A percentile compares a stretch with the other conserved stretches of the same genome.
phyloP scores from a whole-genome alignment of 2,329 filamentous ascomycete species.

The Trichoderma endophyticum region DNA sequence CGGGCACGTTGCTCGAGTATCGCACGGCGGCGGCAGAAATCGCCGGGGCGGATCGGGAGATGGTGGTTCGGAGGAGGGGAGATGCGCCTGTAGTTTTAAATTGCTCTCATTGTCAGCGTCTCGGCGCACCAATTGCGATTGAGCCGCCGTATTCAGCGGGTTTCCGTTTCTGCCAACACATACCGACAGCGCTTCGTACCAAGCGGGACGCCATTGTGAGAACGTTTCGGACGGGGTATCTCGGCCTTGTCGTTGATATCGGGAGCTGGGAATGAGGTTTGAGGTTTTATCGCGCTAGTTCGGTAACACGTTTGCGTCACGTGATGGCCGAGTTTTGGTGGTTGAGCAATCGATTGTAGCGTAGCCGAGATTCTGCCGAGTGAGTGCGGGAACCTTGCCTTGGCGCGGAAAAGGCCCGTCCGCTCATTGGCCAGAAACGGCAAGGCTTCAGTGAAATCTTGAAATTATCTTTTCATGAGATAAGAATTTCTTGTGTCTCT shows the following conservation, averaged over 20 bases:
- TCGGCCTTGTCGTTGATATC: conserved; percentile 42
- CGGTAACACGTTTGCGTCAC: conserved; percentile 38
- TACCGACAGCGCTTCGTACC: conserved; percentile 92
- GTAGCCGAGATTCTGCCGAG: conserved; percentile 27
- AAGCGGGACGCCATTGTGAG: conserved; percentile 95
- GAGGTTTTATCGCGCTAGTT: conserved; percentile 51
- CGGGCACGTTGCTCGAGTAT: conserved; percentile 71
- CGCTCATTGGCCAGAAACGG: conserved; percentile 32
- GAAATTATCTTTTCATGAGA: conserved; percentile 19
- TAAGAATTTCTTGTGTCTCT: conserved; percentile 6
- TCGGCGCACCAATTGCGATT: conserved; percentile 35
- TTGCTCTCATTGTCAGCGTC: conserved; percentile 23
- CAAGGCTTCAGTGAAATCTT: conserved; percentile 31
- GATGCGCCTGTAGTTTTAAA: conserved; percentile 59
- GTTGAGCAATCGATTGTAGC: conserved; percentile 13
- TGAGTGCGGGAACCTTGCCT: conserved; percentile 14
- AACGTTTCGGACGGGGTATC: conserved; percentile 54
- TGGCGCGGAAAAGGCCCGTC: background rate
- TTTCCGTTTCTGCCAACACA: conserved; percentile 40
- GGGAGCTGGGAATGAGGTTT: conserved; percentile 44
- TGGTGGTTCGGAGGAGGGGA: conserved; percentile 80
- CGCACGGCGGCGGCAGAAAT: conserved; percentile 66
- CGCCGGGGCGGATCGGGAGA: conserved; percentile 73
- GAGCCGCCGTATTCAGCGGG: conserved; percentile 20
- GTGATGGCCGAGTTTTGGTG: conserved; percentile 29